Conservation (phyloP, 1,284 basidiomycete species). For the Veloboletus limbatus region DNA sequence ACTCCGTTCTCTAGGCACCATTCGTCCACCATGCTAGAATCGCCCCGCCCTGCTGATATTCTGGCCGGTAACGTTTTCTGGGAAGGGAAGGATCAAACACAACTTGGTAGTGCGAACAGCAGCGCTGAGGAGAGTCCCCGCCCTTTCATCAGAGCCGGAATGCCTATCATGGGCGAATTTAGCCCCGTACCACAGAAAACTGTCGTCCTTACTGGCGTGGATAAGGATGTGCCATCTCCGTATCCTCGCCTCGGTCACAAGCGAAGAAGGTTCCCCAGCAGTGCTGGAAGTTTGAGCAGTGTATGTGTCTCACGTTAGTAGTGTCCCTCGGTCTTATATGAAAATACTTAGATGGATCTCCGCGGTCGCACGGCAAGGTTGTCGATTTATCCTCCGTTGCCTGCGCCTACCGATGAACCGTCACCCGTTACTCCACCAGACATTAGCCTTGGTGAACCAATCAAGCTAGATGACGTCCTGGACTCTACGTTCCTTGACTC, state of each 20-base stretch:
- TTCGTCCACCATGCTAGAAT: conserved; percentile 36
- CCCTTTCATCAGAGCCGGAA: conserved; percentile 25
- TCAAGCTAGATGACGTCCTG: conserved; percentile 78
- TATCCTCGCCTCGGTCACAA: conserved; percentile 50
- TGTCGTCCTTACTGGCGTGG: conserved; percentile 58
- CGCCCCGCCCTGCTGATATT: conserved; percentile 62
- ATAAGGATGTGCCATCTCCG: conserved; percentile 59
- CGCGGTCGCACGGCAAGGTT: conserved; percentile 38
- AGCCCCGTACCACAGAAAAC: conserved; percentile 35
- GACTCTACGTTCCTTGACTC: conserved; percentile 66
- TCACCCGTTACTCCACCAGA: conserved; percentile 37
- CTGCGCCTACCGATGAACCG: conserved; percentile 34
- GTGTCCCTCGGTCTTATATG: conserved; percentile 12
- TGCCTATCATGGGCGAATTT: conserved; percentile 60
- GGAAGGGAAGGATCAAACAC: conserved; percentile 42
- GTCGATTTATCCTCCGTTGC: conserved; percentile 31
- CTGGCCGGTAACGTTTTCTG: conserved; percentile 55
- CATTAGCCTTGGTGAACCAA: conserved; percentile 46
- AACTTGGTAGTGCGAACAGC: conserved; percentile 36
- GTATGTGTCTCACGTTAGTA: conserved; percentile 30
- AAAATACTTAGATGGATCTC: conserved; percentile 29
- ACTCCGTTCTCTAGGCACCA: conserved; percentile 36
- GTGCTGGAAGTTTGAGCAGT: conserved; percentile 35
- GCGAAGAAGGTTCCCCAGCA: conserved; percentile 34
- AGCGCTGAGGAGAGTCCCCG: conserved; percentile 24